Conservation (phyloP, 768 basidiomycete species). For the Lepiota subincarnata region DNA sequence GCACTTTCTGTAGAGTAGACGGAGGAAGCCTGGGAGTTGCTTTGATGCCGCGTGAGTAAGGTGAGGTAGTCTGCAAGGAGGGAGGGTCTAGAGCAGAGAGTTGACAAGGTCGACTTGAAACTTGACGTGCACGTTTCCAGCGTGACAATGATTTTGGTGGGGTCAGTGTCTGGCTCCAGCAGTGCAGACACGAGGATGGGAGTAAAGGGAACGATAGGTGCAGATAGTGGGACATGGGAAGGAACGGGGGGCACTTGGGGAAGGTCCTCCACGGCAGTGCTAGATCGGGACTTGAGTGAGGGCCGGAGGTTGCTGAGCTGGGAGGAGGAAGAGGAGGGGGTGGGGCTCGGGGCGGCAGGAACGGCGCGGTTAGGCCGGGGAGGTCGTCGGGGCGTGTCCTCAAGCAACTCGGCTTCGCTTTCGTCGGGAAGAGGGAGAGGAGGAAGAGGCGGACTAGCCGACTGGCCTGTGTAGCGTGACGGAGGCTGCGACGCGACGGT, state of each 20-base stretch:
- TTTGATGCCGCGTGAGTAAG: slow-evolving; percentile 32
- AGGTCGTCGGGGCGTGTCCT: slow-evolving; percentile 25
- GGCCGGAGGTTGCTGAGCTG: slow-evolving; percentile 28
- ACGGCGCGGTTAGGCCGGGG: slow-evolving; percentile 26
- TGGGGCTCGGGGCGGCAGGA: slow-evolving; percentile 19
- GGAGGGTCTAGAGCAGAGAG: slow-evolving; percentile 67
- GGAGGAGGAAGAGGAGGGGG: slow-evolving; percentile 20
- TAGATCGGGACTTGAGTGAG: slow-evolving; percentile 33
- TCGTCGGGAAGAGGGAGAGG: slow-evolving; percentile 41
- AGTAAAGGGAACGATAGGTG: slow-evolving; percentile 53
- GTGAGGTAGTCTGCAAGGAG: slow-evolving; percentile 56
- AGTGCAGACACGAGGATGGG: slow-evolving; percentile 61
- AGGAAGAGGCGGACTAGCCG: slow-evolving; percentile 52
- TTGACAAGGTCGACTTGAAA: slow-evolving; percentile 61
- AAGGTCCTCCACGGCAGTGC: slow-evolving; percentile 34
- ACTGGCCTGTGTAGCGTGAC: slow-evolving; percentile 16
- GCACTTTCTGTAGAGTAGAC: slow-evolving; percentile 52
- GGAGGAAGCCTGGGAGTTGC: slow-evolving; percentile 48
- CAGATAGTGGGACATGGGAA: slow-evolving; percentile 37
- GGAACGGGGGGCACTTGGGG: slow-evolving; percentile 48
- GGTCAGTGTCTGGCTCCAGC: slow-evolving; percentile 46
- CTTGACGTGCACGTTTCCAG: slow-evolving; percentile 71
- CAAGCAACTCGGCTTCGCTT: slow-evolving; percentile 26
- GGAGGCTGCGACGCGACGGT: slow-evolving; percentile 8
- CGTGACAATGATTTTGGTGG: slow-evolving; percentile 60